Evolutionary conservation across 2,329 filamentous ascomycete genomes (phyloP).

Genomic region (Colletotrichum eleusines): DNA sequence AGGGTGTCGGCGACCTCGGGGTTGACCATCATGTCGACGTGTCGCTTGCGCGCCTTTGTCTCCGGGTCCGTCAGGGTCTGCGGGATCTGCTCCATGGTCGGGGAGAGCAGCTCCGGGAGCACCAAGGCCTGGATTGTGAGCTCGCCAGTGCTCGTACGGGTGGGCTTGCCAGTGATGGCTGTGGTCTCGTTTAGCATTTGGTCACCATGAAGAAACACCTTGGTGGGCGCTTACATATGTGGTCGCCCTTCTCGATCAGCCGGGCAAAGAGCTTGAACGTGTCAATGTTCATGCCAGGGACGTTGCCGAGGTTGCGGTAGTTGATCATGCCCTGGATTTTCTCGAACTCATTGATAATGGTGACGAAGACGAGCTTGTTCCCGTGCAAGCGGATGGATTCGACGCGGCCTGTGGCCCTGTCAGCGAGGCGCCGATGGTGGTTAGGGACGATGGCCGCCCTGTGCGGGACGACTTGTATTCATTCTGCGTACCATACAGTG

Average conservation of each 20-base stretch:
- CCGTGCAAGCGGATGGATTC: slow-evolving; percentile 77
- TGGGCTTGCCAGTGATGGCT: slow-evolving; percentile 79
- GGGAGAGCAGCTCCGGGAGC: slow-evolving; percentile 79
- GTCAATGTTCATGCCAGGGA: slow-evolving; percentile 51
- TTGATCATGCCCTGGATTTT: slow-evolving; percentile 83
- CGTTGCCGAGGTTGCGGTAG: slow-evolving; percentile 59
- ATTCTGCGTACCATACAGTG: slow-evolving; percentile 46
- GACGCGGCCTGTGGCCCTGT: slow-evolving; percentile 72
- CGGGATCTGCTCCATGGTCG: slow-evolving; percentile 84
- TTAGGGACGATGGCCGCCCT: slow-evolving; percentile 10
- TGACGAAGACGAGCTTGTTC: slow-evolving; percentile 85
- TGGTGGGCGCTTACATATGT: slow-evolving; percentile 73
- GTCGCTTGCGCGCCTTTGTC: slow-evolving; percentile 79
- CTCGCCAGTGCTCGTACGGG: slow-evolving; percentile 78
- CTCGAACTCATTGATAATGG: slow-evolving; percentile 79
- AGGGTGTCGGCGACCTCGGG: slow-evolving; percentile 75
- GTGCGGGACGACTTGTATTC: slow-evolving; percentile 18
- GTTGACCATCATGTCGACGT: slow-evolving; percentile 89
- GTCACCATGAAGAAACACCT: slow-evolving; percentile 13
- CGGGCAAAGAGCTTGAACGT: slow-evolving; percentile 72
- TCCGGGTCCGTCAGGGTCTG: slow-evolving; percentile 76
- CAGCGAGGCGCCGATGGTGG: slow-evolving; percentile 17
- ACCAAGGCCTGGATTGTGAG: slow-evolving; percentile 77
- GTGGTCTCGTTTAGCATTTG: slow-evolving; percentile 42
- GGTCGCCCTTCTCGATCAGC: slow-evolving; percentile 83